Conservation (phyloP, 106 monocot species). For the Platanthera zijinensis region DNA sequence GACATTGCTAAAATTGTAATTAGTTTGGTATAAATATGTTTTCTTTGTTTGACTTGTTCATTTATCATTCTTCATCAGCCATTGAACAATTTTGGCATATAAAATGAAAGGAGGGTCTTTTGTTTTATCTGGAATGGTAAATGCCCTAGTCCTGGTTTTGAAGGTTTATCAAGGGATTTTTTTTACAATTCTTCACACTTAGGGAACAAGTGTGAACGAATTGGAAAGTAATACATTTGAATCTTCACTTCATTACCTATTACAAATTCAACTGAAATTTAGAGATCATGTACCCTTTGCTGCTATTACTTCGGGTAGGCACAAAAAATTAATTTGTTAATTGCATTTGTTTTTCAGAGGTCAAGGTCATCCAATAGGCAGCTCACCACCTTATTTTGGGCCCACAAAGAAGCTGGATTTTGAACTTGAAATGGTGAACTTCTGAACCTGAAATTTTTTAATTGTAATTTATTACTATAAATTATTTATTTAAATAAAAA, state of each 20-base stretch:
- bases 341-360: conserved; percentile 50
- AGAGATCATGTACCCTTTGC: background rate
- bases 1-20: background rate
- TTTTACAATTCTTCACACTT: background rate
- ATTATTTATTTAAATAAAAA: background rate
- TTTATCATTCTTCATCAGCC: background rate
- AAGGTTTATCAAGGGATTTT: background rate
- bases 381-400: conserved; percentile 82
- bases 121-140: background rate
- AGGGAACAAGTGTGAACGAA: background rate
- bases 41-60: conserved; percentile 1
- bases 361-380: conserved; percentile 69
- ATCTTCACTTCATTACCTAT: background rate
- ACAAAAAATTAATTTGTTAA: conserved; percentile 1
- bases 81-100: background rate
- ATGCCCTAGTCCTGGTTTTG: background rate
- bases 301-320: background rate
- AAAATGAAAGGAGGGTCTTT: background rate
- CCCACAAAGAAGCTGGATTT: conserved; percentile 91
- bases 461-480: background rate
- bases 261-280: background rate
- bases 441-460: background rate
- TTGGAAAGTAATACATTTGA: background rate
- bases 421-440: conserved; percentile 96
- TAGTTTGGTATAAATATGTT: background rate